Evolutionary conservation across 1,284 basidiomycete species (phyloP), one percentile per base, ranked within the genome.

Genomic region (Puccinia hordei): DNA sequence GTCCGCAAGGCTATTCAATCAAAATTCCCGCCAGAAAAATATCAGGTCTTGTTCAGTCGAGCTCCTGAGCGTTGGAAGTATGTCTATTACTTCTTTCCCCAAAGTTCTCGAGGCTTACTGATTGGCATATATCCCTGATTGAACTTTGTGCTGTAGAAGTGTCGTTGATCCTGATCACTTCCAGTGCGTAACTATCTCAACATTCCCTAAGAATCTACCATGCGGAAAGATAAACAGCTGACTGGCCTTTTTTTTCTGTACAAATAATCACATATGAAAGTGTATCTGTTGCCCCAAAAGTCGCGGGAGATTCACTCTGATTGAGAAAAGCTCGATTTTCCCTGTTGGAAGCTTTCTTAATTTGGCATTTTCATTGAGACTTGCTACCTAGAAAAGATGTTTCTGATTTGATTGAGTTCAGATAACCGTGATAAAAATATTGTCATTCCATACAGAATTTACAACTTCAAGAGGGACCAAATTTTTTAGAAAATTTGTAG

Each of bases 21-120:
- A 13, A 0, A 15, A 27, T 68, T 68, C n/a, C 65, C 65, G 5
- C 65, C 38, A 38, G 46, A 38, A 10, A 17, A 68, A 44, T 68
- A 68, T 68, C 27, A 68, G 22, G 24, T 41, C 24, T 27, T 38
- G 27, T 68, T 41, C n/a, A 68, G 44, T 22, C 27, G 65, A 68
- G 24, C 41, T 5, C 38, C 65, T 19, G 46, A 68, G 35, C 53
- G 53, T 55, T 55, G 53, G 53, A 55, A 55, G 53, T 55, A 24
- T 24, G 53, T 24, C 53, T 27, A 19, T 4, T 55, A 12, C 13
- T 27, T 55, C 10, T 55, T 24, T 55, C n/a, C 19, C n/a, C 5
- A 55, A 55, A 55, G 8, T 3, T 19, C 9, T 17, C 24, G n/a
- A 49, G 17, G 53, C 15, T 51, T 55, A n/a, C 22, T 55, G 53